Evolutionary conservation across 1,284 basidiomycete species (phyloP), one percentile per base, ranked within the genome.

Genomic region (Fomitopsis pinicola): DNA sequence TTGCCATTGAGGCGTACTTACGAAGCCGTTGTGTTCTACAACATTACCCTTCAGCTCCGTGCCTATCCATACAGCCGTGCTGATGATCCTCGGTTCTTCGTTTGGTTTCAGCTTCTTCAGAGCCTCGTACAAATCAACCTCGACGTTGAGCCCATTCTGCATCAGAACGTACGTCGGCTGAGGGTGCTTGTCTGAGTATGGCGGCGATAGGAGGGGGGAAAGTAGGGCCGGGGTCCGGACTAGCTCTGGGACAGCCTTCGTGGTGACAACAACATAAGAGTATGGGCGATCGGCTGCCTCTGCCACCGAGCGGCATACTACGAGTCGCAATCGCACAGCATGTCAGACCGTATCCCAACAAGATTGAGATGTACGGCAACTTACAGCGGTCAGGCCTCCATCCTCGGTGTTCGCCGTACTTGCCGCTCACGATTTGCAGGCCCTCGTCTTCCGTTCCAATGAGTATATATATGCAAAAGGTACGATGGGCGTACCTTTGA

Each of bases 111-210:
- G 70, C 9, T 72, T 67, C 61, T 81, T 80, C 10, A 88, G 69
- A 0, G 81, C 78, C 4, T 80, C 67, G 67, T 88, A 87, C 35
- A 92, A 75, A 61, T 91, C 89, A 33, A 75, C 76, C 69, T 94
- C 91, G 26, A 92, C 85, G 35, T 85, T 86, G 5, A 94, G 76
- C 1, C 92, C 91, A 71, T 94, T 94, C 75, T 92, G 89, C 50
- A 94, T 73, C 15, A 93, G 71, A 1, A 89, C 84, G 66, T 89
- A 89, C 1, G 81, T 82, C 0, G 85, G 85, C 65, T 86, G 84
- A 2, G 74, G 64, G 63, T 80, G 74, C 17, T 68, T 67, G 5
- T 80, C 78, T 3, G 76, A 69, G 67, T 88, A 88, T 1, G 80
- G 75, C 1, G 77, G 62, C 0, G 78, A 77, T 30, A 93, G 76